Base-by-base conservation (phyloP, 2,329 filamentous ascomycete species). In the Immersiporthe knoxdaviesiana region DNA sequence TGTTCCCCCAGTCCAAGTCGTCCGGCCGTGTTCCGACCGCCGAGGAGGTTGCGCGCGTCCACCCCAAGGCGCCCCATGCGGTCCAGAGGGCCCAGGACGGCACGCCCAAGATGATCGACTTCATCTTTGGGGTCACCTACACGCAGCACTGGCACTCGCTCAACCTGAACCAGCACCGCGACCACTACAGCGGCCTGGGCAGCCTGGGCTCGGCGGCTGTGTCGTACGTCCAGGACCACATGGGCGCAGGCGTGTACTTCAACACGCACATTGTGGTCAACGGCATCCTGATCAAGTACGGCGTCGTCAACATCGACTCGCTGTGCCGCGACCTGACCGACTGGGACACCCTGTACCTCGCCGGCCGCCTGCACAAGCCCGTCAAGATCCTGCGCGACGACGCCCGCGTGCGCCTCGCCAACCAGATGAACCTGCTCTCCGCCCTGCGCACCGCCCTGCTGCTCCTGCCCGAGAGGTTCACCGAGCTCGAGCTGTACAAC, bases 301-400 rank as follows among this genome's bases (percentile, higher is more conserved):
- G 95, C 27, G 96, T 99, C 30, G 97, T 97, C 58, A 97, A 97
- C 76, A 87, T 98, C 73, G 90, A 97, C 76, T 97, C 94, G 2
- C 84, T 99, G 21, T 94, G 93, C 75, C 87, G 85, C 56, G 96
- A 99, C 78, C 86, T 99, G 32, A 91, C 89, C 39, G 89, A 94
- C 69, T 99, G 96, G 96, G 90, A 97, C 72, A 97, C 93, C 0
- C 84, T 99, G 35, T 99, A 99, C 79, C 87, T 99, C n/a, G 96
- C 97, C 7, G 96, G 96, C 4, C 92, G 96, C 44, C 85, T 99
- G 65, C 96, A 99, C 73, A 99, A 99, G 79, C 96, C 96, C 1
- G 96, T 97, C 80, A 98, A 99, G 83, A 98, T 99, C 73, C 87
- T 99, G 24, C 91, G 94, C 64, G 96, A 99, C 78, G 93, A 99